Conservation (phyloP, 2,329 filamentous ascomycete genomes). For the Hypomyces rosellus region DNA sequence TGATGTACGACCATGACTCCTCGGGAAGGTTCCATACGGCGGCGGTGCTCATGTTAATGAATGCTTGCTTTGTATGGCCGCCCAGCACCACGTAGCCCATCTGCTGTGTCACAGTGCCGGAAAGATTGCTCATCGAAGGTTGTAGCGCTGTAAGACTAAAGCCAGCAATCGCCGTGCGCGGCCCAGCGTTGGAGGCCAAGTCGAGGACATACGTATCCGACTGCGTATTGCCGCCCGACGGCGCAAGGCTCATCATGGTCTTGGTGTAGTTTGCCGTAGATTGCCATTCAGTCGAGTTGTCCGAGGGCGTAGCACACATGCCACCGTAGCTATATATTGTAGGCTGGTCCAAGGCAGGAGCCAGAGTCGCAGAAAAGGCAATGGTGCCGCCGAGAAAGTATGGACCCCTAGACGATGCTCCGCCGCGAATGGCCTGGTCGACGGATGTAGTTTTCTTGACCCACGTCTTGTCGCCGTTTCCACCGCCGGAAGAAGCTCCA, state of each 20-base stretch:
- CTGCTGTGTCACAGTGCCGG: conserved; percentile 61
- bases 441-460: conserved; percentile 21
- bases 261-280: conserved; percentile 71
- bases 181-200: conserved; percentile 46
- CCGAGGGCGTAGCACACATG: conserved; percentile 64
- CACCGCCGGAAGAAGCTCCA: conserved; percentile 28
- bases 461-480: conserved; percentile 15
- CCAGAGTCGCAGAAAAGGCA: conserved; percentile 59
- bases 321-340: conserved; percentile 76
- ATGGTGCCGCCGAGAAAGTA: conserved; percentile 52
- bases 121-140: conserved; percentile 63
- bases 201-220: conserved; percentile 27
- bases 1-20: conserved; percentile 77
- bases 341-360: conserved; percentile 46
- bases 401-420: conserved; percentile 26
- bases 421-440: conserved; percentile 15
- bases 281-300: conserved; percentile 51
- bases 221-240: conserved; percentile 26
- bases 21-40: conserved; percentile 84
- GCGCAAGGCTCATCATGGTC: conserved; percentile 62
- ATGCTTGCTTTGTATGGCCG: conserved; percentile 75
- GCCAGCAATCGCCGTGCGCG: conserved; percentile 73
- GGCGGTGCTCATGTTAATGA: conserved; percentile 90
- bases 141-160: conserved; percentile 73
- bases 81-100: conserved; percentile 76